Evolutionary conservation across 176 grass and related monocot species (phyloP), one percentile per base, ranked within the genome.

Genomic region (Tillandsia fasciculata): DNA sequence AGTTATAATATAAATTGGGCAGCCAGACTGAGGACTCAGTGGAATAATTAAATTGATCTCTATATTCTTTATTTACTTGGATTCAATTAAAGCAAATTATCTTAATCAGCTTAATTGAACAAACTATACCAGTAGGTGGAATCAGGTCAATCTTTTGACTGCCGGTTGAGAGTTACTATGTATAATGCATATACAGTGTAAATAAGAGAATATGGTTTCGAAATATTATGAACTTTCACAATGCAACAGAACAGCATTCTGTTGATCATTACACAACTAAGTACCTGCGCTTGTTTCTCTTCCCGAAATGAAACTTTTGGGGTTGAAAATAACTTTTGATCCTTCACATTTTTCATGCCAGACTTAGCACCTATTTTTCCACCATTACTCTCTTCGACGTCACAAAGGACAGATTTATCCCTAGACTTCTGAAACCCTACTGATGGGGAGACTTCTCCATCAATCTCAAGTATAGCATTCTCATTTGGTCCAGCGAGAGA

Each of bases 311-410:
- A 68, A 48, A 63, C 64, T 73, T 85, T 83, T 57, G 69, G 72
- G 18, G 76, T 85, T 18, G 79, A 68, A 72, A 87, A 83, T 72
- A 92, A 52, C 49, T 83, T 92, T 18, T 74, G 72, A 68, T 79
- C 86, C 64, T 75, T 82, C 8, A 69, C 80, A 64, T 83, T 59
- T 54, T 69, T 14, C 1, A 48, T 74, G 50, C 53, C 9, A 68
- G 52, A 72, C 66, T 81, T 82, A 11, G 67, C 26, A 69, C 68
- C 24, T 28, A 81, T 70, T 82, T 85, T 92, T 9, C 63, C 71
- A 67, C 12, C 50, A 14, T 75, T 68, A 0, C 77, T 90, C 20
- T 77, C 64, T 1, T 26, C 24, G 10, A 59, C 53, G 71, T 78
- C 56, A 69, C 72, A 75, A 13, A 59, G 64, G 50, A 80, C 18